A percentile compares a stretch with the other conserved stretches of the same genome.
Evolutionary conservation across 345 rosid genomes (phyloP).

Genomic region (Hibiscus tridactylites): DNA sequence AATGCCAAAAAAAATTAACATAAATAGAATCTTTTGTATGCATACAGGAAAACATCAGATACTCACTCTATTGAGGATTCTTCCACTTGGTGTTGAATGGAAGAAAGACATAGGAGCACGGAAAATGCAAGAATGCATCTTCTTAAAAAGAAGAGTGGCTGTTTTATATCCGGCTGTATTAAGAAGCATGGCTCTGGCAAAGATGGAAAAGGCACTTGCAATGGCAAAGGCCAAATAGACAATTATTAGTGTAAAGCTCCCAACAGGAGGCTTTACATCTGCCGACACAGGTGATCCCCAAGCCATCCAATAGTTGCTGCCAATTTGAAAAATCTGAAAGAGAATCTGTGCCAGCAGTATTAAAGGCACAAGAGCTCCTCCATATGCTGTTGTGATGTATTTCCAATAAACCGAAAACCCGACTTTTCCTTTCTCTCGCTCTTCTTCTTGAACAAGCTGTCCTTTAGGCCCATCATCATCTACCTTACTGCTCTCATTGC

Average conservation of each 20-base stretch:
- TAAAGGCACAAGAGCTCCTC: slow-evolving; percentile 60
- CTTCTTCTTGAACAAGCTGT: slow-evolving; percentile 83
- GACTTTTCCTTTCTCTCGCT: slow-evolving; percentile 79
- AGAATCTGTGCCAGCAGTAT: slow-evolving; percentile 46
- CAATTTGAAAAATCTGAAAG: slow-evolving; percentile 52
- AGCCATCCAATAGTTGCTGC: slow-evolving; percentile 83
- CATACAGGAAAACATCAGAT: not conserved
- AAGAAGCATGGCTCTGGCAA: slow-evolving; percentile 37
- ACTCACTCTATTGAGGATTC: slow-evolving; percentile 51
- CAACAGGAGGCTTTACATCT: slow-evolving; percentile 36
- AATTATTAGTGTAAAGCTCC: slow-evolving; percentile 28
- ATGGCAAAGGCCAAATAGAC: slow-evolving; percentile 48
- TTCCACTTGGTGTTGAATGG: slow-evolving; percentile 67
- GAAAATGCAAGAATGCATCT: slow-evolving; percentile 55
- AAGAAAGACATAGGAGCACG: slow-evolving; percentile 82
- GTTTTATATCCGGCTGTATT: slow-evolving; percentile 47
- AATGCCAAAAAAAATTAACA: not conserved
- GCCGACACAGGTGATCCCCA: slow-evolving; percentile 56
- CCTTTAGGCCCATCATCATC: slow-evolving; percentile 39
- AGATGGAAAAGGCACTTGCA: slow-evolving; percentile 51
- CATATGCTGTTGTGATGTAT: slow-evolving; percentile 50
- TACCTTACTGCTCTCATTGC: slow-evolving; percentile 24
- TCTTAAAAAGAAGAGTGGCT: slow-evolving; percentile 50
- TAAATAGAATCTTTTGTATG: not conserved
- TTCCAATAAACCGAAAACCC: slow-evolving; percentile 64